Conservation (phyloP, 352 stramenopile genomes). For the Lagenidium sp. region DNA sequence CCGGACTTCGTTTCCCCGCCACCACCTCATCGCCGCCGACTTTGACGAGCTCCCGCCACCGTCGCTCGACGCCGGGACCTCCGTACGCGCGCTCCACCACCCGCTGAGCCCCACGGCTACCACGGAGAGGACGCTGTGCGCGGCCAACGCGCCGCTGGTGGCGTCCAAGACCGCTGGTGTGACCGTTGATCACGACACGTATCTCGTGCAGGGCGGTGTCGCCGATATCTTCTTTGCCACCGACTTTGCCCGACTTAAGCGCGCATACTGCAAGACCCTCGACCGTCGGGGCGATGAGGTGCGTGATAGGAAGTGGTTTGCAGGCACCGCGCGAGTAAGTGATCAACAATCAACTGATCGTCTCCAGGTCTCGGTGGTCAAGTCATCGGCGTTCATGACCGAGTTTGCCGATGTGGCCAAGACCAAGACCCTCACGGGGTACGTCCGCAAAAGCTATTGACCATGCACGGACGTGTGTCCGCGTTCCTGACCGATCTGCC, state of each 20-base stretch:
- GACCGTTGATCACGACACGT: constrained; percentile 84
- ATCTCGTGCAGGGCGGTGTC: constrained; percentile 75
- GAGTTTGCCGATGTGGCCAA: constrained; percentile 69
- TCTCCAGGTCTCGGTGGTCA: constrained; percentile 69
- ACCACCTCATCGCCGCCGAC: constrained; percentile 84
- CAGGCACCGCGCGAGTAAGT: neutral
- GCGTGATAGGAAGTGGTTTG: neutral
- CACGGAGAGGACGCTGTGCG: constrained; percentile 53
- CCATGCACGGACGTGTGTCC: too few species aligned
- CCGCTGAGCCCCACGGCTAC: constrained; percentile 57
- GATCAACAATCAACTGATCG: neutral
- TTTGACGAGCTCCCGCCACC: constrained; percentile 82
- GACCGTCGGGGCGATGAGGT: constrained; percentile 43
- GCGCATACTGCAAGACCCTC: constrained; percentile 67
- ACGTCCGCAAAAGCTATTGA: too few species aligned
- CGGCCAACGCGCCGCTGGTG: constrained; percentile 81
- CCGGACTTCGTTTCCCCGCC: constrained; percentile 60
- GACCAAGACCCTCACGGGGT: constrained; percentile 80
- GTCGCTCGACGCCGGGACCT: constrained; percentile 35
- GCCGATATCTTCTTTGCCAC: constrained; percentile 90
- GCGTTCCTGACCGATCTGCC: too few species aligned
- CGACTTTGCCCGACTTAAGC: constrained; percentile 76
- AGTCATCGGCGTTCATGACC: constrained; percentile 68
- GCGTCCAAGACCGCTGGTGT: constrained; percentile 70
- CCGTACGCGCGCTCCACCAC: constrained; percentile 49